Base-by-base conservation (phyloP, 2,329 filamentous ascomycete species). In the Sporothrix brasiliensis region DNA sequence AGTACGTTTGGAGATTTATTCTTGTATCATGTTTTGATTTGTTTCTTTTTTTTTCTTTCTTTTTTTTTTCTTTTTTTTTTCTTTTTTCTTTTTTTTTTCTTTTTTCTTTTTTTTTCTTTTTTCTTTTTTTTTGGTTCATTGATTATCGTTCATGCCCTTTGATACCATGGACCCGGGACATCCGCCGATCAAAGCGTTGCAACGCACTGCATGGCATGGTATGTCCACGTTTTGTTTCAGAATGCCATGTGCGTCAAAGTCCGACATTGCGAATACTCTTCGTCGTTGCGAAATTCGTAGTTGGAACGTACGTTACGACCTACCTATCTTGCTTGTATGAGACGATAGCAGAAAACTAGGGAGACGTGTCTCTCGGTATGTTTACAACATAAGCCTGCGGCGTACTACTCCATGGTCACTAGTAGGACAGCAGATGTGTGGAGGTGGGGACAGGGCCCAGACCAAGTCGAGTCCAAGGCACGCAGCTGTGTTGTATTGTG, bases 401-500 rank as follows among this genome's bases (percentile, higher is more conserved):
- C 34, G 5, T 34, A 34, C 6, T 7, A 34, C 34, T 34, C 34
- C 34, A 34, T 1, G 9, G 34, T 34, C 34, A 34, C 34, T 34
- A 16, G 14, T 3, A 49, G 44, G 14, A 44, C 4, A 2, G 27
- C 30, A 24, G 34, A 41, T 16, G 4, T 61, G 56, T 44, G 58
- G 58, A 63, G 39, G 39, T 47, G 58, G 58, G 27, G 39, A 63
- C 39, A 63, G 58, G 58, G n/a, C n/a, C n/a, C 41, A 9, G 30
- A 10, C 56, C 56, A 61, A 34, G 19, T n/a, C 39, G 60, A n/a
- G 60, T 13, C 24, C 63, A 67, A 39, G 47, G 24, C 24, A 14
- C 24, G 50, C 65, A 24, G 34, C 34, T 34, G 34, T 9, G 34
- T 34, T 5, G 34, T 56, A 54, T 67, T 67, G 50, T 34, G 27